Percentiles rank a stretch among this genome's conserved stretches.
These are phyloP conservation scores for Leccinum griseonigrum DNA, from an alignment of 1,284 basidiomycete genomes.

Conservation along the genomic window DNA sequence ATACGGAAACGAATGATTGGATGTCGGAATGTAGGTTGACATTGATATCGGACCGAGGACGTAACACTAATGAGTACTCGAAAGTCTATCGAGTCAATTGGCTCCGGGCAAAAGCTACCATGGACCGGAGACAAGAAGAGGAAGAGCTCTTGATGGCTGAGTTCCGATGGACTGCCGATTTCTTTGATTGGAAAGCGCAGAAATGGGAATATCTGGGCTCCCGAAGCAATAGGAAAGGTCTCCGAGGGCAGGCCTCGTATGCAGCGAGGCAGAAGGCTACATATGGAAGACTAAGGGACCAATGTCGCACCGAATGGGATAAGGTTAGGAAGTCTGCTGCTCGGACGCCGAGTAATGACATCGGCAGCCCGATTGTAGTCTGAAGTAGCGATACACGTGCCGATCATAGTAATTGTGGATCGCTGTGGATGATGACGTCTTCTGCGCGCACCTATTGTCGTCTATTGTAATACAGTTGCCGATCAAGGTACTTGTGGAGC, in stretches of 20 bases:
- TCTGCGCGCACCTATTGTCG: no score
- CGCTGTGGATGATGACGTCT: no score
- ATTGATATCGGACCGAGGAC: background rate
- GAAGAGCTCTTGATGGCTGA: background rate
- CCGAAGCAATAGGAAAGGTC: background rate
- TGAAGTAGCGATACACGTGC: background rate
- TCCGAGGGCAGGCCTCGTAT: background rate
- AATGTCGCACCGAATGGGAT: background rate
- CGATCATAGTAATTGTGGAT: background rate
- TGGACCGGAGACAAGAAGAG: background rate
- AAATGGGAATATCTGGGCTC: background rate
- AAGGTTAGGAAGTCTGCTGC: background rate
- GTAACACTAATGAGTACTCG: background rate
- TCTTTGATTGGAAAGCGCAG: background rate
- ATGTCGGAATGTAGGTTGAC: slow-evolving; percentile 1
- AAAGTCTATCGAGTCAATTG: slow-evolving; percentile 2
- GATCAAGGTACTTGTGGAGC: no score
- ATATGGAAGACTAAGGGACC: background rate
- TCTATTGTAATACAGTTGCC: no score
- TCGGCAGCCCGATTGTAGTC: background rate
- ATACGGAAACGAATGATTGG: background rate
- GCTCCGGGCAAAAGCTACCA: background rate
- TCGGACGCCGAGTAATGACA: background rate
- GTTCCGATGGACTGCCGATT: background rate
- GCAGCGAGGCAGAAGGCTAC: background rate